Evolutionary conservation across 192 early-diverging fungal genomes (phyloP), one percentile per base, ranked within the genome.

Genomic region (Coemansia sp.): DNA sequence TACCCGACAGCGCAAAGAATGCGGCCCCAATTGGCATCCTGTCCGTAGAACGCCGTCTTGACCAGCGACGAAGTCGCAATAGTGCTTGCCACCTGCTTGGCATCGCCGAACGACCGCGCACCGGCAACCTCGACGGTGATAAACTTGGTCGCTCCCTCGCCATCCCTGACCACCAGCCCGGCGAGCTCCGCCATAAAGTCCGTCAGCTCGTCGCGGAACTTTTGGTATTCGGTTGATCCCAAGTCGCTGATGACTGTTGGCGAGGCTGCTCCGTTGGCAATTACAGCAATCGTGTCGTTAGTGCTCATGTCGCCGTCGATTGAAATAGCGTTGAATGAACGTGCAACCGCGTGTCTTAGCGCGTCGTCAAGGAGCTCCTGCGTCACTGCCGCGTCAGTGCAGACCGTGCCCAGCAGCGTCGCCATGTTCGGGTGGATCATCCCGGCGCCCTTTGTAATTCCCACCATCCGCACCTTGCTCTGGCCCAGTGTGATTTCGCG

Each of bases 391-490:
- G 84, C 81, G 73, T 98, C 96, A 0, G 96, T 98, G 47, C 92
- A 91, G 12, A 96, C 78, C 14, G 87, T 86, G 9, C 87, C 87
- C 34, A 98, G 81, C 61, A 98, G 74, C 8, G 96, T 98, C 13
- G 94, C 96, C 96, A 98, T 98, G 73, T 96, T 93, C 11, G 96
- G 96, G 66, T 98, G 96, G 53, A 98, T 95, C 96, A 95, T 96
- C 10, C 96, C 96, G 5, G 96, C 96, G 34, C 96, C 96, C 80
- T 98, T 98, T 18, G 87, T 86, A 72, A 95, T 94, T 15, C 96
- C 96, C 0, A 94, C 93, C 83, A 98, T 87, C n/a, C 85, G 70
- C 0, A 86, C 76, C 22, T 52, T 55, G 53, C 77, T 83, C 38
- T 79, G 53, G 25, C 78, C 74, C 24, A 87, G 50, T 6, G 48